Evolutionary conservation across 2,329 filamentous ascomycete species (phyloP).

Genomic region (Pseudogymnoascus sp.): DNA sequence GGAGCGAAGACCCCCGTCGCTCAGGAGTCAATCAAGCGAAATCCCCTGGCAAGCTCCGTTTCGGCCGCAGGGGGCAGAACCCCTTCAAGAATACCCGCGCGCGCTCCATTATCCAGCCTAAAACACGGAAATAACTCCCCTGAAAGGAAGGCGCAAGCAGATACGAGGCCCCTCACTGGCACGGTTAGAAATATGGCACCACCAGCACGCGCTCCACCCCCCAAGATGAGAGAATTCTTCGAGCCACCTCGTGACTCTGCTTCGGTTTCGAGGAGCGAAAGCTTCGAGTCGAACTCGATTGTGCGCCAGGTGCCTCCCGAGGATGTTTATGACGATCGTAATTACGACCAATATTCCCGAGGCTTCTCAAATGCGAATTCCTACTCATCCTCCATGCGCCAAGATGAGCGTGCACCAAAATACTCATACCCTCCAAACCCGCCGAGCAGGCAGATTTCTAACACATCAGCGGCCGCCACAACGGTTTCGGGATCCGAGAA

Average conservation of each 20-base stretch:
- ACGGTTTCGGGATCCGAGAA: conserved; percentile 80
- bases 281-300: conserved; percentile 44
- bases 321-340: conserved; percentile 72
- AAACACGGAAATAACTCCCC: conserved; percentile 71
- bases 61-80: conserved; percentile 35
- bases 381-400: conserved; percentile 34
- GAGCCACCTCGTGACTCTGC: conserved; percentile 40
- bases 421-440: conserved; percentile 21
- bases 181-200: conserved; percentile 40
- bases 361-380: conserved; percentile 14
- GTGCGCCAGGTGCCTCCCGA: conserved; percentile 61
- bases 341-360: conserved; percentile 27
- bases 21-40: conserved; percentile 25
- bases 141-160: conserved; percentile 46
- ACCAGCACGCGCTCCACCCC: conserved; percentile 61
- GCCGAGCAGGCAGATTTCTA: conserved; percentile 58
- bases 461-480: conserved; percentile 53
- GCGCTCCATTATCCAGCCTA: conserved; percentile 60
- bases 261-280: conserved; percentile 41
- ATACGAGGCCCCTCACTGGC: conserved; percentile 22
- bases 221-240: conserved; percentile 84
- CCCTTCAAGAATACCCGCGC: conserved; percentile 61
- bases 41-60: conserved; percentile 17
- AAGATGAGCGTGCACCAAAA: conserved; percentile 29
- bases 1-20: conserved; percentile 47